Conservation (phyloP, 2,329 filamentous ascomycete species). For the Paraphaeosphaeria sporulosa region DNA sequence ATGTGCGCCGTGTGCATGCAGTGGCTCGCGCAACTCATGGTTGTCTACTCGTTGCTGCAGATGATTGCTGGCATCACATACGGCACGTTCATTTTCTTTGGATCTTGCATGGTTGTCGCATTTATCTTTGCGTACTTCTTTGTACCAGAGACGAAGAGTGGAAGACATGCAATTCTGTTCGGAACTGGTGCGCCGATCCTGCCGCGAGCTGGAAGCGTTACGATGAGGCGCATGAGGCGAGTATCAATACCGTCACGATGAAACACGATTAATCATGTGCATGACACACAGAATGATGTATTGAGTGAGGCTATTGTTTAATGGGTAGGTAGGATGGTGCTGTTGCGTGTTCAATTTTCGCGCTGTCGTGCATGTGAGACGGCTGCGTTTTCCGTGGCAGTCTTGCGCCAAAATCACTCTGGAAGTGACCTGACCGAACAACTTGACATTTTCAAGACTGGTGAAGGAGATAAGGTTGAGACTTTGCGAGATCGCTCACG, state of each 20-base stretch:
- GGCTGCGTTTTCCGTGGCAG: background rate
- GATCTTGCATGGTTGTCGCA: slow-evolving; percentile 52
- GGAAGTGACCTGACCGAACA: background rate
- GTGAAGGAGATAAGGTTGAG: background rate
- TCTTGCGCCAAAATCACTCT: background rate
- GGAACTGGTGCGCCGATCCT: slow-evolving; percentile 39
- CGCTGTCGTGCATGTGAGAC: background rate
- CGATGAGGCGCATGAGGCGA: slow-evolving; percentile 16
- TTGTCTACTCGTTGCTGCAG: slow-evolving; percentile 77
- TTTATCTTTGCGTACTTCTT: slow-evolving; percentile 59
- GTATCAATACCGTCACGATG: slow-evolving; percentile 16
- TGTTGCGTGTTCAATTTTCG: background rate
- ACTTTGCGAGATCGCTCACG: background rate
- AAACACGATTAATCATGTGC: slow-evolving; percentile 5
- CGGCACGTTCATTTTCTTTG: slow-evolving; percentile 66
- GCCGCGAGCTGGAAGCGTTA: slow-evolving; percentile 15
- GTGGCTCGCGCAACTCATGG: slow-evolving; percentile 69
- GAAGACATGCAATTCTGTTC: slow-evolving; percentile 88
- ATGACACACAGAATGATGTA: background rate
- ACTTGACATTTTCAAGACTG: background rate
- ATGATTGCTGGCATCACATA: slow-evolving; percentile 73
- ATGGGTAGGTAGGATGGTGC: background rate
- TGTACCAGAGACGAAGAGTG: slow-evolving; percentile 84
- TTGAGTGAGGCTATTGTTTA: background rate
- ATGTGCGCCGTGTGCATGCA: slow-evolving; percentile 8